These are phyloP conservation scores for Zostera marina DNA, from an alignment of 116 monocot genomes.

Conservation along the genomic window DNA sequence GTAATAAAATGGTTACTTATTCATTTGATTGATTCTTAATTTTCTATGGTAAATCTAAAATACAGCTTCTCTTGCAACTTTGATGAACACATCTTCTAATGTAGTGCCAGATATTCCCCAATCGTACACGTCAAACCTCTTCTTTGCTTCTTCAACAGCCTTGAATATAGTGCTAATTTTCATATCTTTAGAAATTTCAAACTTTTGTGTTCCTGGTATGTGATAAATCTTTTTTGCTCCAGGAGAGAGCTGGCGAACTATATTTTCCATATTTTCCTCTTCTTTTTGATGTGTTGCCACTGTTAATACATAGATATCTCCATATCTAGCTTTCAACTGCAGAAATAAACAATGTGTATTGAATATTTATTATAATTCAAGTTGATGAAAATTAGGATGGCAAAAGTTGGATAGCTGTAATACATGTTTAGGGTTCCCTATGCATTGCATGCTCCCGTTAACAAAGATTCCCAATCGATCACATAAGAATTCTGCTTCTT, in stretches of 20 bases:
- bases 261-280: conserved; percentile 36
- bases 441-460: conserved; percentile 59
- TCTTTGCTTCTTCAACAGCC: conserved; percentile 42
- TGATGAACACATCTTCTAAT: conserved; percentile 59
- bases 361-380: neutral
- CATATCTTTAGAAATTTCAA: conserved; percentile 63
- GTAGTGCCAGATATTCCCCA: conserved; percentile 74
- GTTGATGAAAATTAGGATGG: neutral
- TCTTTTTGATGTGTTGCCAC: conserved; percentile 41
- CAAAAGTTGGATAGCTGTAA: neutral
- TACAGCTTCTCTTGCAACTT: conserved; percentile 43
- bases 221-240: conserved; percentile 48
- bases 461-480: conserved; percentile 63
- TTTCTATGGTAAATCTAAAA: neutral
- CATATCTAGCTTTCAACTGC: conserved; percentile 34
- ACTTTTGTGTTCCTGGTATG: conserved; percentile 66
- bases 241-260: conserved; percentile 33
- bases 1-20: too few species aligned
- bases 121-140: conserved; percentile 29
- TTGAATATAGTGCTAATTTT: conserved; percentile 47
- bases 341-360: neutral
- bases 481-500: conserved; percentile 76
- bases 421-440: conserved; percentile 71
- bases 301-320: conserved; percentile 57
- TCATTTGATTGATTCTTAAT: too few species aligned